phyloP scores from a whole-genome alignment of 148 eudicot genomes.

The Rhododendron vialii region DNA sequence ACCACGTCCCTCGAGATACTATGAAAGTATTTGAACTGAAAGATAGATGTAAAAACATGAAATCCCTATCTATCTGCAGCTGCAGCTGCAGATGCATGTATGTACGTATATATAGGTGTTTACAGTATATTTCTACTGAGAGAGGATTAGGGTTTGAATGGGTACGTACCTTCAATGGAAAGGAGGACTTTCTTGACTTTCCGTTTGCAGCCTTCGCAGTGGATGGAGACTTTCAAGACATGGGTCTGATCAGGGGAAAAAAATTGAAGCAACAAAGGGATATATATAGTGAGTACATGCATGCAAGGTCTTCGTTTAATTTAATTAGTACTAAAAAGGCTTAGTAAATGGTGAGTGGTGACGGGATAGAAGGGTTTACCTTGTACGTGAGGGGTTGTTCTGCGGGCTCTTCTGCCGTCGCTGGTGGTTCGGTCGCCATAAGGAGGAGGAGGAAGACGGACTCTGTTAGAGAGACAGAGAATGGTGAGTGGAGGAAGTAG shows the following conservation, averaged over 20 bases:
- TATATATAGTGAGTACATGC: neutral
- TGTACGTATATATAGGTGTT: too few relatives aligned
- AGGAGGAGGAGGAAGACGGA: neutral
- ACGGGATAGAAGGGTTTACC: conserved; percentile 17
- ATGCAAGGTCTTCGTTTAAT: neutral
- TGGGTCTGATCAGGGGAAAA: conserved; percentile 36
- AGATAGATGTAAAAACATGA: too few relatives aligned
- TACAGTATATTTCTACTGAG: neutral
- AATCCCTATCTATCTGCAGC: too few relatives aligned
- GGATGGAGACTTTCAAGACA: conserved; percentile 66
- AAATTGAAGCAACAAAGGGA: neutral
- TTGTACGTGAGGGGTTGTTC: conserved; percentile 22
- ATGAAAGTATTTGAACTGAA: neutral
- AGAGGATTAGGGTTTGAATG: neutral
- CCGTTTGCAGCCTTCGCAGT: conserved; percentile 78
- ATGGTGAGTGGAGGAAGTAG: neutral
- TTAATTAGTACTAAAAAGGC: neutral
- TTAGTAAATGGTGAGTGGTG: neutral
- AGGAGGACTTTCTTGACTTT: conserved; percentile 65
- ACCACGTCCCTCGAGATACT: neutral
- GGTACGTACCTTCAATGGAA: conserved; percentile 42
- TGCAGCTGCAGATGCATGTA: too few relatives aligned
- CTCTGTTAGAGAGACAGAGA: neutral
- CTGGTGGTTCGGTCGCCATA: conserved; percentile 31
- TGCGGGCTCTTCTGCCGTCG: conserved; percentile 1